Conservation (phyloP, 768 basidiomycete species). For the Peribolospora kevripleyi region DNA sequence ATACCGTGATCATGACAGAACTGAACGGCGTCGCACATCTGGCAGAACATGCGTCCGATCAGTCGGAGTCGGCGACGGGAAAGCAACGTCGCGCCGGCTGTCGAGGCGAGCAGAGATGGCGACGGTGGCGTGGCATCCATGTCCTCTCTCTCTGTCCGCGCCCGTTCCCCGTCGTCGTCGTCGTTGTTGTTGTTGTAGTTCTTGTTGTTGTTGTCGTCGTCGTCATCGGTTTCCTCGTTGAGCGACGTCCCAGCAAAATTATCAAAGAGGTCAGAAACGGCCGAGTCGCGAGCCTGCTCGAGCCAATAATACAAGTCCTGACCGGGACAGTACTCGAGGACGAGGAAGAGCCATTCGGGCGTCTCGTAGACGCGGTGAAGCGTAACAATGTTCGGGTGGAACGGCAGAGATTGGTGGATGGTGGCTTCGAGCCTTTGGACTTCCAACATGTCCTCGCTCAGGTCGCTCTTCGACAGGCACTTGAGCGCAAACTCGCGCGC, state of each 20-base stretch:
- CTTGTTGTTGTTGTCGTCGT: neutral
- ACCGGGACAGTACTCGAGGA: conserved; percentile 87
- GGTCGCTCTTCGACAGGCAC: conserved; percentile 79
- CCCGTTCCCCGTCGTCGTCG: neutral
- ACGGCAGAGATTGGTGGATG: conserved; percentile 74
- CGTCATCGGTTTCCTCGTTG: neutral
- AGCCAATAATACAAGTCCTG: conserved; percentile 97
- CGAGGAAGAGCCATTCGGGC: conserved; percentile 62
- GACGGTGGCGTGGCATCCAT: conserved; percentile 49
- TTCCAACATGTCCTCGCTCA: conserved; percentile 60
- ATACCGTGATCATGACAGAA: conserved; percentile 76
- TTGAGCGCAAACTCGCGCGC: conserved; percentile 84
- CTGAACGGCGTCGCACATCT: conserved; percentile 96
- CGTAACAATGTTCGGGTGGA: conserved; percentile 84
- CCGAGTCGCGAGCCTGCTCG: conserved; percentile 62
- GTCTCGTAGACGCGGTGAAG: conserved; percentile 70
- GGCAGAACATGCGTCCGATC: conserved; percentile 88
- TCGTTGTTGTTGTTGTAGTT: neutral
- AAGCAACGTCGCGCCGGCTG: conserved; percentile 50
- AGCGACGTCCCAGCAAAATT: conserved; percentile 13
- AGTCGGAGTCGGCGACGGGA: conserved; percentile 68
- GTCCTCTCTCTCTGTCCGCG: neutral
- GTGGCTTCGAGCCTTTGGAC: conserved; percentile 87
- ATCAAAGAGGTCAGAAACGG: conserved; percentile 8
- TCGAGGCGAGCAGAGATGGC: conserved; percentile 61